Evolutionary conservation across 805 yeast species (phyloP).

Genomic region (Nakazawaea peltata): DNA sequence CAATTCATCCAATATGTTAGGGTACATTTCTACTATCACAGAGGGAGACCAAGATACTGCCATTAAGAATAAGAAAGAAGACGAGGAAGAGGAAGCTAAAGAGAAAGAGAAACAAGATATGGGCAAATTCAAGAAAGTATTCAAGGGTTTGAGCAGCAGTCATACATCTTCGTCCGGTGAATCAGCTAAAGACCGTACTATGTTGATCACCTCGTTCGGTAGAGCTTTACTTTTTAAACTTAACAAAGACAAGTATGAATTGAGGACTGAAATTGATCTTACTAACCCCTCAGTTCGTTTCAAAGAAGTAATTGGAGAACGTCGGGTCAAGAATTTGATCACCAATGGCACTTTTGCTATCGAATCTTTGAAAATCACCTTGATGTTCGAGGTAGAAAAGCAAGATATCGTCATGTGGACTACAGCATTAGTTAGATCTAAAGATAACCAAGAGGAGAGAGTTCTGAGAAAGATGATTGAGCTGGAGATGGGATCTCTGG

Average conservation of each 20-base stretch:
- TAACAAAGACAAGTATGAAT: conserved; percentile 31
- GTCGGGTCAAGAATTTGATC: conserved; percentile 21
- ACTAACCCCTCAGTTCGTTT: conserved; percentile 44
- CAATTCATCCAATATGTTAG: conserved; percentile 10
- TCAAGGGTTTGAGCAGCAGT: conserved; percentile 11
- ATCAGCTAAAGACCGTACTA: conserved; percentile 28
- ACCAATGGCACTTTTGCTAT: conserved; percentile 48
- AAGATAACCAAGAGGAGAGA: conserved; percentile 40
- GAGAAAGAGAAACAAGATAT: conserved; percentile 13
- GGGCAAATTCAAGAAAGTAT: conserved; percentile 20
- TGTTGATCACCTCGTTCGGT: conserved; percentile 56
- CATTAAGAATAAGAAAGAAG: conserved; percentile 15
- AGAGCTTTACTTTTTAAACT: conserved; percentile 45
- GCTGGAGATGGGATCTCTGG: conserved; percentile 21
- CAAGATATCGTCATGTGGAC: conserved; percentile 52
- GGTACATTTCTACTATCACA: conserved; percentile 7
- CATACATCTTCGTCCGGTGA: conserved; percentile 11
- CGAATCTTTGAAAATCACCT: conserved; percentile 44
- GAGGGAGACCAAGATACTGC: conserved; percentile 19
- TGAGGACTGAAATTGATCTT: conserved; percentile 47
- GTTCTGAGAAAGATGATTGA: conserved; percentile 18
- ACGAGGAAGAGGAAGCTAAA: conserved; percentile 12
- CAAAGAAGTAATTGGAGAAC: conserved; percentile 46
- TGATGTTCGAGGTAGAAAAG: conserved; percentile 48
- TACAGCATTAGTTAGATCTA: conserved; percentile 38